These are phyloP conservation scores for Telopea speciosissima DNA, from an alignment of 177 flowering plant genomes.

Conservation along the genomic window DNA sequence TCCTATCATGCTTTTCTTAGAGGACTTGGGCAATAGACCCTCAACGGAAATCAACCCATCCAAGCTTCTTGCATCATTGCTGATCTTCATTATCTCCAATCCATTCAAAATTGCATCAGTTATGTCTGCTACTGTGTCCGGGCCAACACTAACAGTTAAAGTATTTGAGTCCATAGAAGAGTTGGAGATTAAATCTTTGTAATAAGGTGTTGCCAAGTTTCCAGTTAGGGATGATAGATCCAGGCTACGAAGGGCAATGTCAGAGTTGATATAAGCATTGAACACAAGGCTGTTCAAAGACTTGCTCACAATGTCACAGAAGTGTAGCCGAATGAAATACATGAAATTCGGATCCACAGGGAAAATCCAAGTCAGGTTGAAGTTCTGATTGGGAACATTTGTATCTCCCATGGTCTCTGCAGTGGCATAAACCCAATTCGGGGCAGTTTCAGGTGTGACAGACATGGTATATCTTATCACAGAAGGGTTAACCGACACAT, in stretches of 20 bases:
- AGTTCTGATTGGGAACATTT: conserved; percentile 10
- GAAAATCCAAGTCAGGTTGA: conserved; percentile 33
- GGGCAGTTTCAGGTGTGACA: conserved; percentile 16
- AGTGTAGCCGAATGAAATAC: conserved; percentile 27
- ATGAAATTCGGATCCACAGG: conserved; percentile 14
- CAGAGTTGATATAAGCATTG: conserved; percentile 21
- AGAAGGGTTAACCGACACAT: conserved; percentile 11
- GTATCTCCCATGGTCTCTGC: conserved; percentile 20
- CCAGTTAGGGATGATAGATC: conserved; percentile 14
- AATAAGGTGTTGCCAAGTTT: conserved; percentile 18
- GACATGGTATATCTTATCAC: conserved; percentile 7
- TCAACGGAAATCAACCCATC: conserved; percentile 16
- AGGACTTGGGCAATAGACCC: conserved; percentile 12
- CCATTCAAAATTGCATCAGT: conserved; percentile 30
- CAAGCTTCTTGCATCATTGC: conserved; percentile 13
- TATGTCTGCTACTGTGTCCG: conserved; percentile 13
- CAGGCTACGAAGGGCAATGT: conserved; percentile 18
- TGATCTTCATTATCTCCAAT: conserved; percentile 35
- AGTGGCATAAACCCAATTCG: conserved; percentile 20
- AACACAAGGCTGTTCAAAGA: conserved; percentile 17
- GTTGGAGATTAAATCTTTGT: conserved; percentile 22
- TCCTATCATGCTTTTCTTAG: conserved; percentile 11
- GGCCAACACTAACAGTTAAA: conserved; percentile 25
- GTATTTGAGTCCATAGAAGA: conserved; percentile 8
- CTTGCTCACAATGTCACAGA: conserved; percentile 28